These are phyloP conservation scores for Backusella parvicylindrica DNA, from an alignment of 192 early-diverging fungal species.

Conservation along the genomic window DNA sequence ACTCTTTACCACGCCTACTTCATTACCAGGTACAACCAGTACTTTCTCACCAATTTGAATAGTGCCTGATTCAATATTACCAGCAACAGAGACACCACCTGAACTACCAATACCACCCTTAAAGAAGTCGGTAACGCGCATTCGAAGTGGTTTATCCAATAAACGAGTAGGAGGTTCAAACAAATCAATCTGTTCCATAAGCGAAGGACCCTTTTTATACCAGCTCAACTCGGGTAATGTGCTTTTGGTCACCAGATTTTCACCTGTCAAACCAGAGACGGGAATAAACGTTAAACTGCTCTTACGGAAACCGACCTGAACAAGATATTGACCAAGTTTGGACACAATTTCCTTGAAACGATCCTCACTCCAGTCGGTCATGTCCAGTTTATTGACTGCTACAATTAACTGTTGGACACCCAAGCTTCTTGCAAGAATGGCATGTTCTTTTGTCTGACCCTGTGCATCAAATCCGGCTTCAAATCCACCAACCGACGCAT, in stretches of 20 bases:
- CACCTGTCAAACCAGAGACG: slow-evolving; percentile 86
- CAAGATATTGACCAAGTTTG: slow-evolving; percentile 69
- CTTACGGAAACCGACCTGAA: slow-evolving; percentile 77
- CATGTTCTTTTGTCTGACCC: slow-evolving; percentile 97
- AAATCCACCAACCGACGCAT: slow-evolving; percentile 85
- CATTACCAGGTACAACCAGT: slow-evolving; percentile 77
- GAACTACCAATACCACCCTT: slow-evolving; percentile 76
- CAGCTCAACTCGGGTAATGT: slow-evolving; percentile 36
- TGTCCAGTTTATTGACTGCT: slow-evolving; percentile 95
- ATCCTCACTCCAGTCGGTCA: slow-evolving; percentile 74
- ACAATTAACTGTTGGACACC: slow-evolving; percentile 92
- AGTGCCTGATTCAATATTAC: slow-evolving; percentile 82
- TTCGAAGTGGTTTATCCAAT: slow-evolving; percentile 78
- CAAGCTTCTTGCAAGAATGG: slow-evolving; percentile 83
- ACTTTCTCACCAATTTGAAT: slow-evolving; percentile 88
- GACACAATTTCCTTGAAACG: slow-evolving; percentile 75
- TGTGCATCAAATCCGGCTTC: slow-evolving; percentile 92
- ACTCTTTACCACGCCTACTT: slow-evolving; percentile 74
- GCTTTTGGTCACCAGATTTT: slow-evolving; percentile 67
- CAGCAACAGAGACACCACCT: slow-evolving; percentile 78
- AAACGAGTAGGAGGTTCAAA: slow-evolving; percentile 73
- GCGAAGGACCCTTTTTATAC: slow-evolving; percentile 82
- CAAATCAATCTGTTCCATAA: slow-evolving; percentile 69
- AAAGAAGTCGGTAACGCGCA: slow-evolving; percentile 88
- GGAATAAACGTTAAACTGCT: slow-evolving; percentile 82